Conservation (phyloP, 805 yeast genomes). For the Kazachstania martiniae region DNA sequence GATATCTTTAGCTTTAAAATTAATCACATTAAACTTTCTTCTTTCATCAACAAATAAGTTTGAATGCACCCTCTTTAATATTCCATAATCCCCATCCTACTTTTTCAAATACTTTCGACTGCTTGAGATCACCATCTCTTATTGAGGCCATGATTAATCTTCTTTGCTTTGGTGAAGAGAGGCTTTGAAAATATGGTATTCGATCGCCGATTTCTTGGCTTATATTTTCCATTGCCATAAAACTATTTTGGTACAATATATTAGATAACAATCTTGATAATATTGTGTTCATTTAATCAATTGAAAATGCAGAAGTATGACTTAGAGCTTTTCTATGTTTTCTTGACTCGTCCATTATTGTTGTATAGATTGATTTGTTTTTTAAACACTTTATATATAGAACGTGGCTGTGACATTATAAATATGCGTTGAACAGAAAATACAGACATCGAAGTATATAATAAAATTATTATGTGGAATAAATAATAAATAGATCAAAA, state of each 20-base stretch:
- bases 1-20: conserved; percentile 36
- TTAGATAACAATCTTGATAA: too few species aligned
- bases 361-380: too few species aligned
- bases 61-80: conserved; percentile 43
- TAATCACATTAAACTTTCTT: conserved; percentile 32
- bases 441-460: too few species aligned
- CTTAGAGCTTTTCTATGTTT: too few species aligned
- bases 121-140: conserved; percentile 51
- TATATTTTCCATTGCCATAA: conserved; percentile 81
- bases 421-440: too few species aligned
- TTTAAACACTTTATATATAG: too few species aligned
- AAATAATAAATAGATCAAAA: too few species aligned
- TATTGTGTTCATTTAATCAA: too few species aligned
- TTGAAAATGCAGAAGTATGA: too few species aligned
- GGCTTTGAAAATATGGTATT: conserved; percentile 65
- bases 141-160: conserved; percentile 80
- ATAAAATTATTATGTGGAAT: too few species aligned
- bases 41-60: conserved; percentile 27
- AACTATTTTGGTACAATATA: conserved; percentile 43
- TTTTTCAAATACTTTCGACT: conserved; percentile 67
- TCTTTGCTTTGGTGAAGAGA: conserved; percentile 80
- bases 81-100: conserved; percentile 97
- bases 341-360: too few species aligned
- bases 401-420: too few species aligned
- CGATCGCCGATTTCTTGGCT: conserved; percentile 67